phyloP scores from a whole-genome alignment of 768 basidiomycete species.

The Leccinellum albellum region DNA sequence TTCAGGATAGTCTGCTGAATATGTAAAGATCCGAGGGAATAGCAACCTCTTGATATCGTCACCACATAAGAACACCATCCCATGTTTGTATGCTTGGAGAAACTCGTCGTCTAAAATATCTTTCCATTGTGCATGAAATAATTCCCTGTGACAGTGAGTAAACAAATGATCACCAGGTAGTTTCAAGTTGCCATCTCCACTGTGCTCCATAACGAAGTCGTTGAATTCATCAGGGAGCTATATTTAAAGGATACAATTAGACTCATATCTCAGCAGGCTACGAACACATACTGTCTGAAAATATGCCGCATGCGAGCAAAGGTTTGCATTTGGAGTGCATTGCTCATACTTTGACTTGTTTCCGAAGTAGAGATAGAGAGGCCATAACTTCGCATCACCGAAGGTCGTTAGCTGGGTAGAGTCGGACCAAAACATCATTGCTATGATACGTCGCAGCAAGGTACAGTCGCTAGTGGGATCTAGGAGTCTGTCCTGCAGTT shows the following conservation, averaged over 20 bases:
- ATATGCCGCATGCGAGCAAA: not conserved
- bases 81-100: too few species aligned
- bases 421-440: not conserved
- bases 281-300: not conserved
- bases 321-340: not conserved
- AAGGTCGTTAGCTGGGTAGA: too few species aligned
- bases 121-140: too few species aligned
- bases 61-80: too few species aligned
- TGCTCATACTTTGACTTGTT: not conserved
- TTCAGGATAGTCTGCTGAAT: too few species aligned
- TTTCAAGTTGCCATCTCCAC: not conserved
- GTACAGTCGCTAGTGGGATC: not conserved
- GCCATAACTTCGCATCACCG: too few species aligned
- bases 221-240: not conserved
- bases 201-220: not conserved
- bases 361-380: not conserved
- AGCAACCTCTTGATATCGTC: too few species aligned
- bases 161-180: not conserved
- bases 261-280: not conserved
- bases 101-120: too few species aligned
- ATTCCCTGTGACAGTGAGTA: not conserved
- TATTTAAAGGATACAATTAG: not conserved
- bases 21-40: too few species aligned
- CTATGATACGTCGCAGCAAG: not conserved
- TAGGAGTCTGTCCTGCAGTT: not conserved